Evolutionary conservation across 345 rosid genomes (phyloP), one percentile per base, ranked within the genome.

Genomic region (Viola odorata): DNA sequence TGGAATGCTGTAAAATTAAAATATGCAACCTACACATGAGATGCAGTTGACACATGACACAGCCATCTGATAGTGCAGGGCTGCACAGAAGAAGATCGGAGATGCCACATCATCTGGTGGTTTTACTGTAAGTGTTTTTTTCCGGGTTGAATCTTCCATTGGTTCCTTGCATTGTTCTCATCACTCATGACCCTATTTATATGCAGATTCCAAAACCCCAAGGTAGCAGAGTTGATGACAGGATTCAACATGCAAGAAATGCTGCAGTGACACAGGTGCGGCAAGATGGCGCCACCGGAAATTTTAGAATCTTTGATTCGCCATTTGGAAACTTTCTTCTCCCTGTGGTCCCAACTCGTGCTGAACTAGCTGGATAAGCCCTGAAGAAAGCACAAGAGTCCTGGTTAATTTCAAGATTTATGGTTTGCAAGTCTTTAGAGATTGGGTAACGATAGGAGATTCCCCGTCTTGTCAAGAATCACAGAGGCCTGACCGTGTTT

Each of bases 191-290:
- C n/a, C 48, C 41, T 4, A 7, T 47, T 47, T 11, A 45, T 48
- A 41, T 55, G 53, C 40, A 66, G 70, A 51, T 48, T 57, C 50
- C 48, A 7, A 37, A n/a, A 23, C 37, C 70, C 37, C 41, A 59
- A 54, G 15, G 53, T 37, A 50, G 38, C 7, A 44, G 16, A 55
- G 37, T 54, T 4, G 61, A 68, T 53, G n/a, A n/a, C n/a, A 39
- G 61, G 41, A 55, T 80, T 61, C 76, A 76, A 58, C 65, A 72
- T 15, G 81, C 75, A 5, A 82, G 69, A 63, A 63, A 52, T 44
- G 73, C 60, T 64, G 85, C 82, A 38, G 81, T 82, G 16, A 74
- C 66, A 8, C 84, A 85, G 67, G 85, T 87, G 45, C 84, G 73
- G 15, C 62, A 70, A 63, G 91, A 85, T 3, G 81, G 82, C 45